Evolutionary conservation across 164 flowering plant genomes (phyloP), one percentile per base, ranked within the genome.

Genomic region (Chimonanthus salicifolius): DNA sequence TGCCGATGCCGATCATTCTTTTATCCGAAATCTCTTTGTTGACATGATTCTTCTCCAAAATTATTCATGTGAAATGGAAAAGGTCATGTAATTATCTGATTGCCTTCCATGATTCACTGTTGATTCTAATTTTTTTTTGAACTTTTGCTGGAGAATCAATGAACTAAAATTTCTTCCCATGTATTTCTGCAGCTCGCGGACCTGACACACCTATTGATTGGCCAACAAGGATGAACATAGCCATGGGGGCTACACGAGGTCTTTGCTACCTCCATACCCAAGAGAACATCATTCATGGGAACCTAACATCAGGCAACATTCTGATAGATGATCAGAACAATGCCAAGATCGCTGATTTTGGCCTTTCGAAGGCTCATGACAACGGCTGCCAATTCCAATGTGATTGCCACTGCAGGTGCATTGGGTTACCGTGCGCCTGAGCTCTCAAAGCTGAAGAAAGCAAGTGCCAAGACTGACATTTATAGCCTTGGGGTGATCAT

Each of bases 401-500:
- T 89, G 74, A 83, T 92, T 21, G 92, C 93, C 51, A 92, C 97
- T 4, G 97, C 97, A 2, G 94, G 95, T 13, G 81, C 95, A 1
- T 81, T 82, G 7, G 99, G 99, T 43, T 96, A 92, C 77, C 84
- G 91, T 3, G 97, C 99, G 9, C 99, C 99, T 0, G 99, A 96
- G 84, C 91, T 96, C 44, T 82, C 92, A 6, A 92, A 90, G 76
- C 80, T 84, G 47, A 92, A 91, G 85, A 91, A 92, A 62, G 85
- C 88, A 21, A 90, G 66, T 79, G 84, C 91, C 5, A 96, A 94
- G 81, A 87, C 91, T 6, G 99, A 96, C 74, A 85, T 96, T 1
- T 96, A 88, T 83, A 94, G 99, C 82, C 87, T 96, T 20, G 99
- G 99, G 15, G 97, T 96, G 54, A 86, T 96, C 75, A 83, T 96